Conservation (phyloP, 2,329 filamentous ascomycete genomes). For the Aspergillus aculeatinus region DNA sequence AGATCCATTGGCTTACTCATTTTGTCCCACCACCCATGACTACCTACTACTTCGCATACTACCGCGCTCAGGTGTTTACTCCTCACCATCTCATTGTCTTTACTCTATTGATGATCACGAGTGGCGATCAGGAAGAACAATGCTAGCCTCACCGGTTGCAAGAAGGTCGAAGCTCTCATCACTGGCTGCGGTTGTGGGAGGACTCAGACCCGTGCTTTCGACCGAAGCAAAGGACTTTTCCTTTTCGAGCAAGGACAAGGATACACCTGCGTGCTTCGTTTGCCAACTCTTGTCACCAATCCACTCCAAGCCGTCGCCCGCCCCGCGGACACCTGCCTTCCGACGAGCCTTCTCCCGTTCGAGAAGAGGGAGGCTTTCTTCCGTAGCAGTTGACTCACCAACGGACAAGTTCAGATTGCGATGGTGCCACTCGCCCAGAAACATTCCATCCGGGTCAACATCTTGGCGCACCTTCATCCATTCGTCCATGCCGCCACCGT, state of each 20-base stretch:
- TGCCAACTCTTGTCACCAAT: constrained; percentile 39
- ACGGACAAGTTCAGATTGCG: constrained; percentile 57
- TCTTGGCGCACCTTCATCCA: constrained; percentile 69
- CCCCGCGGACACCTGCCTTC: constrained; percentile 25
- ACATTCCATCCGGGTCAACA: constrained; percentile 79
- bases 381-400: constrained; percentile 14
- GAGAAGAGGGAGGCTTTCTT: constrained; percentile 36
- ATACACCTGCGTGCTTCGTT: constrained; percentile 4
- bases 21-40: constrained; percentile 11
- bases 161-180: constrained; percentile 51
- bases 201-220: constrained; percentile 30
- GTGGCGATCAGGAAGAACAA: constrained; percentile 30
- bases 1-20: background rate
- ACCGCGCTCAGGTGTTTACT: constrained; percentile 14
- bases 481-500: constrained; percentile 63
- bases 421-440: constrained; percentile 86
- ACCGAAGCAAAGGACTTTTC: constrained; percentile 8
- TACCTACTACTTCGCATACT: background rate
- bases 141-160: constrained; percentile 45
- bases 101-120: constrained; percentile 3
- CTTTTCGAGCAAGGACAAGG: constrained; percentile 12
- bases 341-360: constrained; percentile 44
- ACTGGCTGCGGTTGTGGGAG: constrained; percentile 42
- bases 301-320: constrained; percentile 45
- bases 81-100: constrained; percentile 4